Conservation (phyloP, 108 stramenopile genomes). For the Nitzschia sp. region DNA sequence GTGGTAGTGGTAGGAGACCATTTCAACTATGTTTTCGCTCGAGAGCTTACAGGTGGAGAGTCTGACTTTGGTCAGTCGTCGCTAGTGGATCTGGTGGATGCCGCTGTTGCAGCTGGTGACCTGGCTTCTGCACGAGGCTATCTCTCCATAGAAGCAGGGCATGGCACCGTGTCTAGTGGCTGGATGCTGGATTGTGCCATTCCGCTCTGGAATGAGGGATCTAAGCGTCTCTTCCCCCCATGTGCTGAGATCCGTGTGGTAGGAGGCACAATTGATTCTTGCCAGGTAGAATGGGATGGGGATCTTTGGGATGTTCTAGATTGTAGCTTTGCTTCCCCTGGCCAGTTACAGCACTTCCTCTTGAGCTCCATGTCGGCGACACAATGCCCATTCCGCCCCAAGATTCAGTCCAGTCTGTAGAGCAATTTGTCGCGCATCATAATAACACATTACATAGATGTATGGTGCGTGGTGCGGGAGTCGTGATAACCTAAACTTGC, state of each 20-base stretch:
- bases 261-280: constrained; percentile 35
- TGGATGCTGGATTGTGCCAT: constrained; percentile 77
- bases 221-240: constrained; percentile 20
- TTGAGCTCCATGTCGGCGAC: not conserved
- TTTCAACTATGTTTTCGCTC: constrained; percentile 69
- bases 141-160: constrained; percentile 69
- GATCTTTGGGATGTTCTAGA: constrained; percentile 53
- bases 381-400: too few species aligned
- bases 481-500: not conserved
- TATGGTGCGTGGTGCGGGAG: too few species aligned
- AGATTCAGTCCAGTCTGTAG: too few species aligned
- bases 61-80: constrained; percentile 27
- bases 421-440: too few species aligned
- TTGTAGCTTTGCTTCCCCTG: constrained; percentile 34
- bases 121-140: constrained; percentile 54
- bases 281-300: constrained; percentile 37
- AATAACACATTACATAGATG: too few species aligned
- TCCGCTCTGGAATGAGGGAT: constrained; percentile 73
- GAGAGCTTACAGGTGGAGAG: constrained; percentile 35
- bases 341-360: constrained; percentile 13
- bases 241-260: constrained; percentile 18
- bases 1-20: constrained; percentile 74
- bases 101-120: constrained; percentile 59
- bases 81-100: constrained; percentile 63
- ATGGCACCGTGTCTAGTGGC: constrained; percentile 63